Evolutionary conservation across 2,329 filamentous ascomycete genomes (phyloP).

Genomic region (Trichoderma breve): DNA sequence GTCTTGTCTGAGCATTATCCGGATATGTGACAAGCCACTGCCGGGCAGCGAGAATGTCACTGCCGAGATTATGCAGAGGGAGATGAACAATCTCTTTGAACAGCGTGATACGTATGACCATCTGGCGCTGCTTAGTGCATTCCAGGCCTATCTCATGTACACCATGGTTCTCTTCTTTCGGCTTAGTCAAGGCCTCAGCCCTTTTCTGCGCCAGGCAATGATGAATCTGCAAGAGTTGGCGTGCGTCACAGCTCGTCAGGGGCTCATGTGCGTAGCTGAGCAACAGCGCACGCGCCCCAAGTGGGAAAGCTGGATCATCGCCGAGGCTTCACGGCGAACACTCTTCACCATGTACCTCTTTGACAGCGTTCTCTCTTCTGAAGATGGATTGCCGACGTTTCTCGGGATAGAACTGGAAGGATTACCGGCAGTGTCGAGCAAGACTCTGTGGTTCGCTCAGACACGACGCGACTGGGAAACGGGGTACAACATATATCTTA

Average conservation of each 20-base stretch:
- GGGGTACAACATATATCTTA: conserved; percentile 42
- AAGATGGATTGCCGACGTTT: conserved; percentile 45
- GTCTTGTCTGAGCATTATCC: conserved; percentile 42
- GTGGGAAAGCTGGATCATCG: conserved; percentile 55
- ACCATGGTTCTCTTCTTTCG: conserved; percentile 48
- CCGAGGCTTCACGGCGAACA: conserved; percentile 51
- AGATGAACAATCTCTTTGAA: conserved; percentile 43
- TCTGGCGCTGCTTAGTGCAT: conserved; percentile 39
- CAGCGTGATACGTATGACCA: conserved; percentile 29
- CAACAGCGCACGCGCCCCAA: conserved; percentile 37
- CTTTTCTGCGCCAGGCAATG: conserved; percentile 43
- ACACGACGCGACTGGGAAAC: conserved; percentile 41
- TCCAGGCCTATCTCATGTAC: conserved; percentile 56
- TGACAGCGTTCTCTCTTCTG: conserved; percentile 46
- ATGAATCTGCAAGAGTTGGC: conserved; percentile 52
- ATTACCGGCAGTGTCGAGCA: conserved; percentile 42
- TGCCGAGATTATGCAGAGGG: conserved; percentile 37
- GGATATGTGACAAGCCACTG: conserved; percentile 38
- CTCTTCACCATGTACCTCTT: conserved; percentile 54
- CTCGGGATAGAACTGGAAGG: conserved; percentile 48
- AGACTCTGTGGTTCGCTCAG: conserved; percentile 43
- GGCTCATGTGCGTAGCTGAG: conserved; percentile 46
- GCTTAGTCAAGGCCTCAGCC: conserved; percentile 25
- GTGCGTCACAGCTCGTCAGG: conserved; percentile 37
- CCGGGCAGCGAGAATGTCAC: conserved; percentile 34